Evolutionary conservation across 352 stramenopile genomes (phyloP).

Genomic region (Phytopythium kandeliae): DNA sequence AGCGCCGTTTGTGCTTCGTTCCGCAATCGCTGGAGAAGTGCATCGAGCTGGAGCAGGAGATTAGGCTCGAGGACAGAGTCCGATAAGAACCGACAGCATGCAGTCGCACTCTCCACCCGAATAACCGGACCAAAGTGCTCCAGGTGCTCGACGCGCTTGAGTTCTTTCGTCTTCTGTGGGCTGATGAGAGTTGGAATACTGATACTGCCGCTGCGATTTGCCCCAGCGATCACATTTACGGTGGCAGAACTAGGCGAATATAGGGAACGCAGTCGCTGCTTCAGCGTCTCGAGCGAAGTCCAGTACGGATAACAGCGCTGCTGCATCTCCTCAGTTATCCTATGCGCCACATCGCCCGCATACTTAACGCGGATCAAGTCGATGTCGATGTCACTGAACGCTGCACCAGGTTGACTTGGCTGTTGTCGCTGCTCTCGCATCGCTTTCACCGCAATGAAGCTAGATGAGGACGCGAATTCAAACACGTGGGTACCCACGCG

Average conservation of each 20-base stretch:
- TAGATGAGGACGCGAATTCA: constrained; percentile 35
- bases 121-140: background rate
- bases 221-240: background rate
- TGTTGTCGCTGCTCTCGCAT: background rate
- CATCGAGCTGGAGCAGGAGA: constrained; percentile 11
- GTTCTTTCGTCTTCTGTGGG: background rate
- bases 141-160: background rate
- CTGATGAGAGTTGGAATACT: no score
- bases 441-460: constrained; percentile 1
- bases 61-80: background rate
- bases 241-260: no score
- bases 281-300: constrained; percentile 28
- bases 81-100: constrained; percentile 6
- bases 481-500: constrained; percentile 30
- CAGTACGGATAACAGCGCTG: constrained; percentile 39
- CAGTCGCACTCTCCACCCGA: background rate
- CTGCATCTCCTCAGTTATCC: constrained; percentile 38
- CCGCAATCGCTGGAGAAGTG: constrained; percentile 17
- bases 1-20: constrained; percentile 34
- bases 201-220: background rate
- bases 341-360: constrained; percentile 37
- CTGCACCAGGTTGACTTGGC: background rate
- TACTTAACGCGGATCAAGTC: constrained; percentile 34
- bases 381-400: constrained; percentile 11
- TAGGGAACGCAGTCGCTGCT: constrained; percentile 15